Base-by-base conservation (phyloP, 805 yeast species). In the Pichia nanzhaoensis region DNA sequence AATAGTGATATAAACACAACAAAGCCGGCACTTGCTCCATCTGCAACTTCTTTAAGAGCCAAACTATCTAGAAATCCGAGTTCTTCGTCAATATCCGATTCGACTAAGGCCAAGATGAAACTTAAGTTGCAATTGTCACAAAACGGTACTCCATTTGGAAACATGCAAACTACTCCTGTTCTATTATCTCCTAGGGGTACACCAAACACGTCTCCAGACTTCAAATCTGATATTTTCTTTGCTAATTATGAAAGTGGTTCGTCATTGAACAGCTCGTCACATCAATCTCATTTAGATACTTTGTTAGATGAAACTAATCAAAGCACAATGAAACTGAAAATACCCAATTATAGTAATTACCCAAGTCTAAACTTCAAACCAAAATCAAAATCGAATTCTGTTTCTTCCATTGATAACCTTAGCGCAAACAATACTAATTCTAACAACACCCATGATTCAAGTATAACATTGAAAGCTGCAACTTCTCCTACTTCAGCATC, bases 161-260 rank as follows among this genome's bases (percentile, higher is more conserved):
- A 32, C 34, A 13, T 41, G 5, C 45, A 41, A 20, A 40, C 55
- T 1, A 55, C 59, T 0, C 62, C 63, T 3, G 60, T 61, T 14
- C 41, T 61, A 13, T 39, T 61, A 14, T 61, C 65, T 14, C 66
- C 66, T 6, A 57, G 55, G 28, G 63, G 63, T 2, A 59, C 66
- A 0, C 66, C 66, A 3, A 27, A 45, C 10, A 47, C 61, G 1
- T 59, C 65, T 3, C 64, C 66, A 9, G 34, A 37, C n/a, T 30
- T 27, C n/a, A 32, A 22, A 13, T 16, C 22, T 5, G 44, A 38
- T 35, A 24, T 36, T 14, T 20, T 19, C n/a, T 34, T 39, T 12
- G 35, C 51, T 2, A 34, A 34, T 20, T 34, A 41, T 42, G 49
- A 46, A 24, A 20, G 24, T 2, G 5, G n/a, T 10, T 19, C 41